Conservation (phyloP, 176 grass and related monocot species). For the Cenchrus fungigraminus region DNA sequence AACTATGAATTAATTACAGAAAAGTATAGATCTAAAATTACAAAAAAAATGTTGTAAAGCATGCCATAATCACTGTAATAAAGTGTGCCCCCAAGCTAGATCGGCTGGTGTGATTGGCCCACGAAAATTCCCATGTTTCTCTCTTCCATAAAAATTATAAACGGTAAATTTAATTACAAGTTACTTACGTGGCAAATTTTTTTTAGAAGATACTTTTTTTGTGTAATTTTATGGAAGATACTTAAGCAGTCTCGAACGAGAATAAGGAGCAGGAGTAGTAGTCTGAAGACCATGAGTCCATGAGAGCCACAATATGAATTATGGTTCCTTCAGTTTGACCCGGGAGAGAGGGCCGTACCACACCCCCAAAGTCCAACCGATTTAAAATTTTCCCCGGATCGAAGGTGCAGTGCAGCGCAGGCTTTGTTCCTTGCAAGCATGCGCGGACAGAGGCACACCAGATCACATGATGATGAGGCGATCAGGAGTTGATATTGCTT, state of each 20-base stretch:
- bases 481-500: slow-evolving; percentile 8
- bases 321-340: slow-evolving; percentile 33
- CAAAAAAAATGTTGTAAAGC: no score
- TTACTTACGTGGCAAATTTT: neutral
- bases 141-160: neutral
- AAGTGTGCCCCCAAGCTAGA: no score
- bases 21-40: no score
- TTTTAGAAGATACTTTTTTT: no score
- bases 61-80: no score
- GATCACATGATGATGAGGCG: slow-evolving; percentile 7
- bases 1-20: no score
- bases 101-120: neutral
- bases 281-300: neutral
- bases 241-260: neutral
- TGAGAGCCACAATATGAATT: neutral
- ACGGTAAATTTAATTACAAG: neutral
- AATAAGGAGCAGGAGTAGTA: neutral
- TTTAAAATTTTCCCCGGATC: neutral
- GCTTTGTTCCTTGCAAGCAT: slow-evolving; percentile 39
- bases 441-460: slow-evolving; percentile 4
- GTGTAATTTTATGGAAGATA: neutral
- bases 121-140: no score
- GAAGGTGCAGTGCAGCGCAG: neutral
- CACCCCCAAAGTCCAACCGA: slow-evolving; percentile 5
- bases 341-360: neutral